Base-by-base conservation (phyloP, 2,329 filamentous ascomycete species). In the Fusarium irregulare region DNA sequence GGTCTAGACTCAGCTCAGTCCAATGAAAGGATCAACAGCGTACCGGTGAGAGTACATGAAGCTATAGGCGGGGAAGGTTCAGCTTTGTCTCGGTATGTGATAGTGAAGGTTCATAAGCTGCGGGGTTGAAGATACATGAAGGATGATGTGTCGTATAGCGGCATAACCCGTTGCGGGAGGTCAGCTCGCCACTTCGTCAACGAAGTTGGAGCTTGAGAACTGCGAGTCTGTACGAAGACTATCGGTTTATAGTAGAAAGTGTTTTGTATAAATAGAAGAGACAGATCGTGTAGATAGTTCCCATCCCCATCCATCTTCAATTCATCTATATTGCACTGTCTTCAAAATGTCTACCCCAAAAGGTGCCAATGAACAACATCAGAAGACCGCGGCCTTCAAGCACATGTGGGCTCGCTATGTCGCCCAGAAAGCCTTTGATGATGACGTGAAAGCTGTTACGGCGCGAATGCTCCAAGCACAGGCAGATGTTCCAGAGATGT, bases 71-170 rank as follows among this genome's bases (percentile, higher is more conserved):
- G 27, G 42, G 44, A 40, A 57, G 13, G 12, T 42, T 45, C 46
- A 44, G 48, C 9, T 12, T 5, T 42, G 45, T 49, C 11, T 37
- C 25, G 49, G 50, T 63, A 58, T 67, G 57, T 53, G 47, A 49
- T 18, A 3, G 23, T 9, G 16, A 53, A 60, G 46, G n/a, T 23
- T 47, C 21, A 13, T 1, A 3, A 40, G 14, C 7, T 34, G 37
- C 37, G 25, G 40, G 14, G 28, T 30, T 37, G 13, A 20, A 27
- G 14, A 42, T 4, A 55, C n/a, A 37, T 25, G 55, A 5, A 48
- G n/a, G 23, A 10, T 34, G 41, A 14, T 16, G 12, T 21, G 13
- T 54, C 11, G 13, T 32, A 8, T 37, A 4, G 20, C 20, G 30
- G 55, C 11, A 34, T 32, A 46, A 25, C 28, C 37, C 45, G 18